Evolutionary conservation across 495 filamentous ascomycete species (phyloP), one percentile per base, ranked within the genome.

Genomic region (Hypoxylon fragiforme): DNA sequence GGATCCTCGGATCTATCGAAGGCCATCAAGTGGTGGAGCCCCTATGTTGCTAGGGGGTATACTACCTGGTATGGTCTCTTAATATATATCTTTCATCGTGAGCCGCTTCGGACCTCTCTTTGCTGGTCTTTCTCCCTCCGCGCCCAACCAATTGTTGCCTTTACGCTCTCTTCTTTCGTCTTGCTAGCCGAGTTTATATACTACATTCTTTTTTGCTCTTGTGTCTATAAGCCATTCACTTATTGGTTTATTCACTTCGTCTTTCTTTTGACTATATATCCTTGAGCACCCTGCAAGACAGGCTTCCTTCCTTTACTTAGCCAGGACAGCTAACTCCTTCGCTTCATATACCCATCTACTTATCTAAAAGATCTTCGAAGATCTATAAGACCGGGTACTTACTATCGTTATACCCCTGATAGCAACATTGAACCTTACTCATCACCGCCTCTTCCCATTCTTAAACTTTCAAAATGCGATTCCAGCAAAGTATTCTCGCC

Each of bases 61-160:
- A n/a, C n/a, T n/a, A n/a, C n/a, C 35, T n/a, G 24, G 44, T 51
- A 59, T 50, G 53, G 60, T 47, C 26, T 55, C n/a, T 60, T 63
- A 66, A 66, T 66, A 66, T 64, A 64, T 67, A 67, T 67, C 53
- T 63, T 28, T 38, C 21, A 45, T 54, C 60, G 50, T 61, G 52
- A 63, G 28, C 48, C 55, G 31, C 53, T 54, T 43, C 50, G 44
- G 45, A 54, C 39, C 44, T 49, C 39, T 56, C 32, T 13, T 34
- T 37, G 44, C 34, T 60, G 49, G 44, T 60, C 16, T 39, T 54
- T 48, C 45, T 45, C 49, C 36, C 50, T 58, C 50, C 30, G 51
- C 47, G 51, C 46, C 53, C 48, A 50, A 62, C 55, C 50, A 50
- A 54, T 36, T 54, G 26, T 53, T n/a, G 41, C 54, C 53, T 31